Percentiles rank a stretch among this genome's conserved stretches.
Evolutionary conservation across 306 rosid species (phyloP).

Genomic region (Vigna reflexopilosa): DNA sequence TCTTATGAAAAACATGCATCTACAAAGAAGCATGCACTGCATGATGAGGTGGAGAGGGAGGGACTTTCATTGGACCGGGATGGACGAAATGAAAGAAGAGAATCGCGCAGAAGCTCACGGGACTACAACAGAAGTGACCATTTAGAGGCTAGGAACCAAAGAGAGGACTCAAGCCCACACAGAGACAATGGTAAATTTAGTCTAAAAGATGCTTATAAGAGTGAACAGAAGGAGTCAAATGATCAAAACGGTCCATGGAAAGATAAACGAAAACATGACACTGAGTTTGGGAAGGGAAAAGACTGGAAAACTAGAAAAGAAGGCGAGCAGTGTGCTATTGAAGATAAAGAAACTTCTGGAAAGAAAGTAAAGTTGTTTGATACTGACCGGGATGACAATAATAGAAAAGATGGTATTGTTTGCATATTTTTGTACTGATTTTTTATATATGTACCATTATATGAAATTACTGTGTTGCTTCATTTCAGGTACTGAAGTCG

Average conservation of each 20-base stretch:
- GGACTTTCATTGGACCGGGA: conserved; percentile 59
- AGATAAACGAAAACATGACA: conserved; percentile 55
- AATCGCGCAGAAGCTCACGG: conserved; percentile 62
- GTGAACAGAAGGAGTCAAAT: conserved; percentile 58
- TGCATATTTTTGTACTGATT: conserved; percentile 24
- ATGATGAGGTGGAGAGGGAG: conserved; percentile 66
- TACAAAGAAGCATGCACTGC: conserved; percentile 57
- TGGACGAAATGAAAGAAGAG: conserved; percentile 67
- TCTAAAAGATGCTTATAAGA: conserved; percentile 58
- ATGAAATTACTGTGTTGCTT: conserved; percentile 13
- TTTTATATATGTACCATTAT: neutral
- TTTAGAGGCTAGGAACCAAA: conserved; percentile 61
- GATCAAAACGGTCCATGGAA: conserved; percentile 54
- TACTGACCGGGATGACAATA: conserved; percentile 55
- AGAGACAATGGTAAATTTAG: conserved; percentile 52
- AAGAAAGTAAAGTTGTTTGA: conserved; percentile 63
- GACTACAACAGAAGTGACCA: conserved; percentile 67
- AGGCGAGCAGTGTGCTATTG: conserved; percentile 51
- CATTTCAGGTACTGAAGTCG: conserved; percentile 37
- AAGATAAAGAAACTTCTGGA: conserved; percentile 60
- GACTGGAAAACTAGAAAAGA: conserved; percentile 54
- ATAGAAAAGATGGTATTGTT: conserved; percentile 60
- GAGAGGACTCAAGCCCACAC: conserved; percentile 51
- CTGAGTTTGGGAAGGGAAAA: conserved; percentile 54
- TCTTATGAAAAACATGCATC: conserved; percentile 66